A percentile compares a stretch with the other conserved stretches of the same genome.
Conservation (phyloP, 192 early-diverging fungal species). For the Funneliformis mosseae region DNA sequence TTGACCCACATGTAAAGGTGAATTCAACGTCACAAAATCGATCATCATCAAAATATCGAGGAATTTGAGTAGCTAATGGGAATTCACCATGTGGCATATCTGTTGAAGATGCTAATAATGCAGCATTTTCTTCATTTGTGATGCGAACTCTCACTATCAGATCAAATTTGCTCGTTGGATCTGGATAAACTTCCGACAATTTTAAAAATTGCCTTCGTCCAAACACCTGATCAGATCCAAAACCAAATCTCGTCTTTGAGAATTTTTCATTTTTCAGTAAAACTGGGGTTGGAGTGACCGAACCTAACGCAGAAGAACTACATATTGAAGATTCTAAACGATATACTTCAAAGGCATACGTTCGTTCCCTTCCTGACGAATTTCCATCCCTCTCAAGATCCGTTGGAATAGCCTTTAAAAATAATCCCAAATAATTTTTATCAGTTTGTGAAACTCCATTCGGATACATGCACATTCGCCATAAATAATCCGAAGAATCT, state of each 20-base stretch:
- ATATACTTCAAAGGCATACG: constrained; percentile 21
- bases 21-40: constrained; percentile 26
- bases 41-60: constrained; percentile 20
- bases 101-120: neutral
- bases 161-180: constrained; percentile 20
- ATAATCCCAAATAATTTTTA: constrained; percentile 16
- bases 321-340: constrained; percentile 11
- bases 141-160: constrained; percentile 22
- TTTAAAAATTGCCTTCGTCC: constrained; percentile 20
- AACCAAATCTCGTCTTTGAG: constrained; percentile 19
- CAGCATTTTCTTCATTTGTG: constrained; percentile 16
- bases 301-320: neutral
- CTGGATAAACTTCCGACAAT: constrained; percentile 11
- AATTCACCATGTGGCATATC: constrained; percentile 5
- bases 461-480: constrained; percentile 23
- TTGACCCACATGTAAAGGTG: constrained; percentile 4
- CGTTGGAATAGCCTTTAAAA: constrained; percentile 20
- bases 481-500: constrained; percentile 11
- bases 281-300: neutral
- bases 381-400: constrained; percentile 24
- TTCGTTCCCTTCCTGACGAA: constrained; percentile 14
- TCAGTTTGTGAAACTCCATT: constrained; percentile 15
- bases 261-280: constrained; percentile 23
- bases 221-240: constrained; percentile 20
- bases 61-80: constrained; percentile 4